Conservation (phyloP, 2,329 filamentous ascomycete species). For the Pseudopyricularia javanii region DNA sequence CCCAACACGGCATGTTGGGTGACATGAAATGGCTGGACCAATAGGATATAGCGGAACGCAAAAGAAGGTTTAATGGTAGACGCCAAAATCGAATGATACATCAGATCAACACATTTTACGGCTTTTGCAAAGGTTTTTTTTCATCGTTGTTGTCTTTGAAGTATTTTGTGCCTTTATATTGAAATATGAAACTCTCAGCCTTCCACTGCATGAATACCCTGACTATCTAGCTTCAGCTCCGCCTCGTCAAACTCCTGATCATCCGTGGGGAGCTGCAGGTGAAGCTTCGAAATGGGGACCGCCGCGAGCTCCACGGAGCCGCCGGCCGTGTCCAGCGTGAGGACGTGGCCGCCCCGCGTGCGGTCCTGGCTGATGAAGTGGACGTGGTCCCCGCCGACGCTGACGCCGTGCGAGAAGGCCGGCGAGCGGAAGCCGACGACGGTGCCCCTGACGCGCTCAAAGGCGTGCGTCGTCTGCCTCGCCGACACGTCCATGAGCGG, state of each 20-base stretch:
- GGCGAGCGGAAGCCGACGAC: constrained; percentile 20
- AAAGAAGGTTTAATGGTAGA: too few relatives aligned
- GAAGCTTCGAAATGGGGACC: constrained; percentile 15
- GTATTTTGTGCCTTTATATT: too few relatives aligned
- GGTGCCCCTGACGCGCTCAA: constrained; percentile 13
- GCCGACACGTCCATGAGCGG: constrained; percentile 15
- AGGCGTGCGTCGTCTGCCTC: constrained; percentile 16
- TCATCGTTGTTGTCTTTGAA: too few relatives aligned
- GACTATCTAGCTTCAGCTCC: constrained; percentile 12
- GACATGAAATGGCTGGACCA: too few relatives aligned
- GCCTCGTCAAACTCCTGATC: constrained; percentile 20
- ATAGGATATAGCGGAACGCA: too few relatives aligned
- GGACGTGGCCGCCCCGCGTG: constrained; percentile 17
- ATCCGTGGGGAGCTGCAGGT: constrained; percentile 17
- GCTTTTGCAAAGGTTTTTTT: too few relatives aligned
- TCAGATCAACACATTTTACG: too few relatives aligned
- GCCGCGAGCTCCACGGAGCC: constrained; percentile 16
- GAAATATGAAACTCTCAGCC: constrained; percentile 9
- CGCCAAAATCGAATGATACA: too few relatives aligned
- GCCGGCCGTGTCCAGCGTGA: constrained; percentile 15
- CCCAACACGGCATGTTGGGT: too few relatives aligned
- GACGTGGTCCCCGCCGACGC: constrained; percentile 20
- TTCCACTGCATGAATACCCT: constrained; percentile 17
- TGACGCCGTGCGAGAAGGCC: constrained; percentile 18
- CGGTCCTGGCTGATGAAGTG: constrained; percentile 21